These are phyloP conservation scores for Acrocalymma vagum DNA, from an alignment of 2,329 filamentous ascomycete genomes.

Conservation along the genomic window DNA sequence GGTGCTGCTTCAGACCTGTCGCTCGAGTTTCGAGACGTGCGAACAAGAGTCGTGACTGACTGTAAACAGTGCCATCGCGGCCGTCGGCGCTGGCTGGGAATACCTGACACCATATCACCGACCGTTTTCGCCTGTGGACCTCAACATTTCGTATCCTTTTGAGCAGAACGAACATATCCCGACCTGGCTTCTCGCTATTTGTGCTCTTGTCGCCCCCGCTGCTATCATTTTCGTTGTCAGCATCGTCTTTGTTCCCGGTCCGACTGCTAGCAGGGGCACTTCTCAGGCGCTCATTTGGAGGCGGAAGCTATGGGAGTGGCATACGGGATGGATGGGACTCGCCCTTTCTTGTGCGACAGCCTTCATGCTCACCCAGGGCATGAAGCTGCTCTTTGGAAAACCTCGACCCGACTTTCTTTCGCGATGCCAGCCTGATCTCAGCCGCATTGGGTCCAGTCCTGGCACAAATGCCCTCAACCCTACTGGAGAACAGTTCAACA, in stretches of 20 bases:
- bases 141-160: conserved; percentile 81
- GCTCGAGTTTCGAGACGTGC: neutral
- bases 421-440: conserved; percentile 79
- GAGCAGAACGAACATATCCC: conserved; percentile 76
- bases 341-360: conserved; percentile 74
- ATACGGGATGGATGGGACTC: conserved; percentile 84
- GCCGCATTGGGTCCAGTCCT: no score
- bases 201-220: conserved; percentile 70
- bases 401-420: conserved; percentile 71
- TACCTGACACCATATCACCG: conserved; percentile 70
- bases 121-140: conserved; percentile 76
- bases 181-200: conserved; percentile 69
- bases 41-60: conserved; percentile 17
- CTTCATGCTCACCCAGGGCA: conserved; percentile 83
- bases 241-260: conserved; percentile 75
- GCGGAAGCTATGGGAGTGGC: conserved; percentile 90
- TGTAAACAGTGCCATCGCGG: conserved; percentile 59
- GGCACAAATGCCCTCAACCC: conserved; percentile 68
- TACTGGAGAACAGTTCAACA: conserved; percentile 58
- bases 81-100: conserved; percentile 67
- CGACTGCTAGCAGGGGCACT: conserved; percentile 69
- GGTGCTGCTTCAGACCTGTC: neutral
- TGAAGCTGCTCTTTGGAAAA: conserved; percentile 79
- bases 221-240: conserved; percentile 73
- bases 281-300: conserved; percentile 74